Percentiles rank a stretch among this genome's conserved stretches.
phyloP scores from a whole-genome alignment of 306 rosid genomes.

The Luffa acutangula region DNA sequence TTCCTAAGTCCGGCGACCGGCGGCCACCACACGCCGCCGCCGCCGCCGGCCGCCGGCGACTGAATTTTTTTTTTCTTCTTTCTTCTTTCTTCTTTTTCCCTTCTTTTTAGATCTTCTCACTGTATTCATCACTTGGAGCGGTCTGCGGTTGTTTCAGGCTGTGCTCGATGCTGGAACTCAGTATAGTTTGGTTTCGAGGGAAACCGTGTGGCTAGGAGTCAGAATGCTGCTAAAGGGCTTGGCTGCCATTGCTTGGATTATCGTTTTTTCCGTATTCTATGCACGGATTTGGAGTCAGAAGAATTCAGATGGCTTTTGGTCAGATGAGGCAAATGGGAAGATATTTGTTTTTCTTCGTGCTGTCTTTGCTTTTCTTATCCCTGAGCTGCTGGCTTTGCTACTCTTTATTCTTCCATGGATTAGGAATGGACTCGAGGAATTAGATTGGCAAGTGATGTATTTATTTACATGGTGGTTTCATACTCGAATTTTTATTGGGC shows the following conservation, averaged over 20 bases:
- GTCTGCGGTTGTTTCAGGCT: constrained; percentile 61
- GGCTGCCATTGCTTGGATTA: constrained; percentile 64
- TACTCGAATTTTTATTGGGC: constrained; percentile 75
- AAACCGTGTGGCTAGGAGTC: constrained; percentile 62
- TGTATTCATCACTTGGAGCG: constrained; percentile 77
- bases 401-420: constrained; percentile 68
- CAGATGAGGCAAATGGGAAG: constrained; percentile 48
- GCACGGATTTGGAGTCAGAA: constrained; percentile 66
- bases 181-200: constrained; percentile 77
- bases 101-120: too few species aligned
- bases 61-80: too few species aligned
- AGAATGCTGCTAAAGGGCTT: constrained; percentile 68
- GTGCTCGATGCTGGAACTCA: constrained; percentile 94
- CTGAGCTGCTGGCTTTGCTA: constrained; percentile 57
- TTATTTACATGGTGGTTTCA: constrained; percentile 87
- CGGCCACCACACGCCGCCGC: too few species aligned
- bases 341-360: constrained; percentile 46
- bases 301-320: constrained; percentile 48
- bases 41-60: too few species aligned
- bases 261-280: constrained; percentile 59
- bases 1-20: too few species aligned
- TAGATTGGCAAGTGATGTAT: constrained; percentile 50
- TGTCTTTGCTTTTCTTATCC: constrained; percentile 49
- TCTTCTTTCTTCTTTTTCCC: too few species aligned
- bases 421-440: constrained; percentile 53